Conservation (phyloP, 129 eudicot genomes). For the Flaveria linearis region DNA sequence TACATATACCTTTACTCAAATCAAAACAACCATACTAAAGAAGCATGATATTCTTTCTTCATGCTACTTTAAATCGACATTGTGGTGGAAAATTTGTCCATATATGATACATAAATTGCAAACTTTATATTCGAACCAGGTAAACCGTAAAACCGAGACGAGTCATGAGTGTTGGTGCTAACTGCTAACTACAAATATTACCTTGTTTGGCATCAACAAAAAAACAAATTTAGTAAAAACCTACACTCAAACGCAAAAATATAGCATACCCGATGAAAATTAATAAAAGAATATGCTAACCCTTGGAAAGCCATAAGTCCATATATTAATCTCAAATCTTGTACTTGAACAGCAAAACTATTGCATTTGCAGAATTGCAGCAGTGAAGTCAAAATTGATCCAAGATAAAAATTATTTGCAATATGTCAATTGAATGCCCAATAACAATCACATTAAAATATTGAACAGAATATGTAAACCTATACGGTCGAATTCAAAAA, state of each 20-base stretch:
- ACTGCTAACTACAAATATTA: neutral
- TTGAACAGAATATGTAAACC: constrained; percentile 1
- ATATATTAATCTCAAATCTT: neutral
- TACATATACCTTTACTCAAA: constrained; percentile 12
- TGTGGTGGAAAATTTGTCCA: too few relatives aligned
- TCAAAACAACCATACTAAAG: neutral
- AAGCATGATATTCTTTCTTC: constrained; percentile 5
- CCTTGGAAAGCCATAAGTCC: neutral
- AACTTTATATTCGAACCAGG: neutral
- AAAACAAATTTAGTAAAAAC: neutral
- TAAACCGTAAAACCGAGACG: too few relatives aligned
- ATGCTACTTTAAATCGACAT: neutral
- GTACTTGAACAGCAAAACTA: neutral
- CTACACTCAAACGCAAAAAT: too few relatives aligned
- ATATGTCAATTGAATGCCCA: neutral
- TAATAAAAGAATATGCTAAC: neutral
- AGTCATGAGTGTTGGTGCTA: too few relatives aligned
- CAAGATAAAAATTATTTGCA: neutral
- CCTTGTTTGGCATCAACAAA: neutral
- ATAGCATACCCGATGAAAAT: neutral
- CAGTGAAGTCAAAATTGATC: neutral
- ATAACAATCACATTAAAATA: neutral
- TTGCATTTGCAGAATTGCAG: neutral
- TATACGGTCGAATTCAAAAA: neutral
- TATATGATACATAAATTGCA: neutral